Conservation (phyloP, 2,329 filamentous ascomycete species). For the Ustilaginoidea virens region DNA sequence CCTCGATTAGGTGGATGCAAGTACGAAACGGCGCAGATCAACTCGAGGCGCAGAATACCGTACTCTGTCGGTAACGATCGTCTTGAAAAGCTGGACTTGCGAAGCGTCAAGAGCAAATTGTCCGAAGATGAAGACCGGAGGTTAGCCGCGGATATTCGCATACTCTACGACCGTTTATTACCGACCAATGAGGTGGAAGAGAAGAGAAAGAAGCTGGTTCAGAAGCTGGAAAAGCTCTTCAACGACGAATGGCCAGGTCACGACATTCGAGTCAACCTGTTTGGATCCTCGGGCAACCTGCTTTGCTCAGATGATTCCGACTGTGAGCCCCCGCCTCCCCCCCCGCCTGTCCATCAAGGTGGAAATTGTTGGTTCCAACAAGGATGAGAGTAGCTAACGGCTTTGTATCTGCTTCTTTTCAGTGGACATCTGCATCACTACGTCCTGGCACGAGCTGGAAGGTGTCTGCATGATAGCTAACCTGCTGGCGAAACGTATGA, state of each 20-base stretch:
- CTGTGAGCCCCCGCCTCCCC: constrained; percentile 42
- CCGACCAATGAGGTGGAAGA: constrained; percentile 67
- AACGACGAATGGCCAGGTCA: constrained; percentile 85
- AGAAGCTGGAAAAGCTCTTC: constrained; percentile 75
- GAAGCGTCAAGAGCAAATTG: constrained; percentile 57
- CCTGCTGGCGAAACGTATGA: constrained; percentile 70
- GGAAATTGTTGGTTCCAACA: too few relatives aligned
- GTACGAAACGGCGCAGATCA: constrained; percentile 75
- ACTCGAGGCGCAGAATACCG: constrained; percentile 73
- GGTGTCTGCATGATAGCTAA: constrained; percentile 83
- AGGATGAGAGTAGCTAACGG: constrained; percentile 7
- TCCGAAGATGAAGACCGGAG: constrained; percentile 58
- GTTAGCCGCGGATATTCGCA: constrained; percentile 68
- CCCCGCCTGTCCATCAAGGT: too few relatives aligned
- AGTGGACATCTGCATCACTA: constrained; percentile 98
- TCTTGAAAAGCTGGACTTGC: constrained; percentile 54
- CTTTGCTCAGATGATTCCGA: constrained; percentile 93
- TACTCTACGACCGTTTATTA: constrained; percentile 71
- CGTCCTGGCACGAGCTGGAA: constrained; percentile 73
- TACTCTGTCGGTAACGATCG: constrained; percentile 77
- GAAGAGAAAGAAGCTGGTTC: constrained; percentile 60
- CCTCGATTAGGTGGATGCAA: constrained; percentile 52
- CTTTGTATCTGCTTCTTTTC: not conserved
- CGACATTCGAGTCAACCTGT: constrained; percentile 80
- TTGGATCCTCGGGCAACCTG: constrained; percentile 95